phyloP scores from a whole-genome alignment of 257 asterid species.

The Lantana camara region DNA sequence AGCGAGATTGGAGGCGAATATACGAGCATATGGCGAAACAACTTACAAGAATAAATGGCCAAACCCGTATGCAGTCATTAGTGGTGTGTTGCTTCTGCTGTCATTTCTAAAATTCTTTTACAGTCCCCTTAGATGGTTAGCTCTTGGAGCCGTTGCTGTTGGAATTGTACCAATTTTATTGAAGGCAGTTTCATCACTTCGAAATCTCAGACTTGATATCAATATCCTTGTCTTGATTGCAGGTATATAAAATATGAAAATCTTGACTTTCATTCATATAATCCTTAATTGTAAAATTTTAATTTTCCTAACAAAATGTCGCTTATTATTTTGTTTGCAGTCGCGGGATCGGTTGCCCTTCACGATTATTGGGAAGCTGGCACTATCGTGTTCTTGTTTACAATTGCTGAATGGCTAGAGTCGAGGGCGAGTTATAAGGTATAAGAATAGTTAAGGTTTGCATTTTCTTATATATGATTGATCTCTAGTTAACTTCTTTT shows the following conservation, averaged over 20 bases:
- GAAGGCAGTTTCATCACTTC: constrained; percentile 45
- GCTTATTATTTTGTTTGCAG: constrained; percentile 33
- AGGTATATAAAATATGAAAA: constrained; percentile 35
- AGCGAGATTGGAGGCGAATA: constrained; percentile 72
- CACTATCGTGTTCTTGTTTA: constrained; percentile 71
- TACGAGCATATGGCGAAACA: constrained; percentile 44
- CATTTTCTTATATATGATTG: too few species aligned
- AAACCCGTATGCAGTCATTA: constrained; percentile 45
- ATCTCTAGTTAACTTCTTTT: too few species aligned
- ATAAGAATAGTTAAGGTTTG: too few species aligned
- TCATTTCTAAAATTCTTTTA: constrained; percentile 43
- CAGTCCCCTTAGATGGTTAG: constrained; percentile 58
- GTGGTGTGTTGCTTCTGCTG: constrained; percentile 44
- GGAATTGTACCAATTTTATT: constrained; percentile 54
- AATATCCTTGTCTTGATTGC: constrained; percentile 70
- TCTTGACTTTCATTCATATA: too few species aligned
- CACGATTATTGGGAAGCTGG: constrained; percentile 86
- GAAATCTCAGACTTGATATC: constrained; percentile 50
- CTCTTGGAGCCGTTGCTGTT: constrained; percentile 51
- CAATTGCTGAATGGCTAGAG: constrained; percentile 80
- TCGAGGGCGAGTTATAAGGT: constrained; percentile 82
- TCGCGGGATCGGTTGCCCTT: constrained; percentile 66
- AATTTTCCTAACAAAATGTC: too few species aligned
- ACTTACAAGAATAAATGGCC: constrained; percentile 48
- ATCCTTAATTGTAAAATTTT: too few species aligned